A percentile compares a stretch with the other conserved stretches of the same genome.
phyloP scores from a whole-genome alignment of 2,329 filamentous ascomycete genomes.

The Colletotrichum sp. region DNA sequence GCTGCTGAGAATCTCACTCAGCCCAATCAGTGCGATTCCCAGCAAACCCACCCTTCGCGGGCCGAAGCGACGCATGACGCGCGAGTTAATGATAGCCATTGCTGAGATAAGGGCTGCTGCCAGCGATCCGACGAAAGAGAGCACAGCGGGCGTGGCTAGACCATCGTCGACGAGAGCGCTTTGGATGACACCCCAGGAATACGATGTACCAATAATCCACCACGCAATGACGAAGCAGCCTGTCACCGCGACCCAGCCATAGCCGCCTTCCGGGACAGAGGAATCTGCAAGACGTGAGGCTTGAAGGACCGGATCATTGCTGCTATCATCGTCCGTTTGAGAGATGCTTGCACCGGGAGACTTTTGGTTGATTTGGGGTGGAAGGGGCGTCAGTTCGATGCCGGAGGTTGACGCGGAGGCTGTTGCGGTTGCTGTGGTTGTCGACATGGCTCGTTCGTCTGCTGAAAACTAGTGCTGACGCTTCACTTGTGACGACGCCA shows the following conservation, averaged over 20 bases:
- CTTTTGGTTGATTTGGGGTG: background rate
- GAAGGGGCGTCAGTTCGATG: background rate
- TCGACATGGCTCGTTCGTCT: background rate
- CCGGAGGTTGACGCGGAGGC: slow-evolving; percentile 7
- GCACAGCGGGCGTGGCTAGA: slow-evolving; percentile 52
- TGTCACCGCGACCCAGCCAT: slow-evolving; percentile 60
- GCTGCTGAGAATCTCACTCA: slow-evolving; percentile 50
- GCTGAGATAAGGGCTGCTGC: slow-evolving; percentile 54
- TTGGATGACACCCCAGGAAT: slow-evolving; percentile 67
- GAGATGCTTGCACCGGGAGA: background rate
- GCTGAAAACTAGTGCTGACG: background rate
- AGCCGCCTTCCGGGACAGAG: slow-evolving; percentile 56
- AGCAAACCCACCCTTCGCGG: slow-evolving; percentile 48
- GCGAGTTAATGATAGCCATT: slow-evolving; percentile 56
- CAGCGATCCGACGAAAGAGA: slow-evolving; percentile 65
- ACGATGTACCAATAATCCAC: slow-evolving; percentile 61
- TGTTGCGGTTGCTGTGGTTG: background rate
- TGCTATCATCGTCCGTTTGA: background rate
- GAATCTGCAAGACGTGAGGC: slow-evolving; percentile 50
- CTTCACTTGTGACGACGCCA: background rate
- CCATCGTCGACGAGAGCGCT: slow-evolving; percentile 55
- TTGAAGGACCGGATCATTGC: slow-evolving; percentile 33
- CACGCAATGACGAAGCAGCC: slow-evolving; percentile 57
- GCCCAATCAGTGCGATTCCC: slow-evolving; percentile 55
- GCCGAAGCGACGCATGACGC: slow-evolving; percentile 55